Conservation (phyloP, 2,329 filamentous ascomycete species). For the Lasiodiplodia gonubiensis region DNA sequence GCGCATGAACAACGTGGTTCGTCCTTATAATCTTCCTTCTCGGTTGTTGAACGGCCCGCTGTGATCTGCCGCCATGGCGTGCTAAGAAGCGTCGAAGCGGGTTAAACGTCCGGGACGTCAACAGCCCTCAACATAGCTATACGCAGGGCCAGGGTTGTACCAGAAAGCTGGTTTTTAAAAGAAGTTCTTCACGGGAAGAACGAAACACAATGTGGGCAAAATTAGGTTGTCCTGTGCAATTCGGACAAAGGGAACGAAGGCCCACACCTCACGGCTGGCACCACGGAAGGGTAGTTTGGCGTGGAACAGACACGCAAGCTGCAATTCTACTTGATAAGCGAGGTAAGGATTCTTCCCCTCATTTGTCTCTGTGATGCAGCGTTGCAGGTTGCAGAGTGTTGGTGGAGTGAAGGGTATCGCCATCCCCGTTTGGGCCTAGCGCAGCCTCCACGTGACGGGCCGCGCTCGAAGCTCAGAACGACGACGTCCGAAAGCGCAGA, state of each 20-base stretch:
- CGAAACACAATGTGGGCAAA: not conserved
- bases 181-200: too few relatives aligned
- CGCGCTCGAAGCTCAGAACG: slow-evolving; percentile 16
- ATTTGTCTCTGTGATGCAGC: not conserved
- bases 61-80: not conserved
- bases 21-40: not conserved
- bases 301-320: not conserved
- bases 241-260: not conserved
- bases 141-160: not conserved
- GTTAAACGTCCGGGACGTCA: not conserved
- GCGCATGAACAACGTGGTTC: not conserved
- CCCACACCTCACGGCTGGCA: rapidly evolving
- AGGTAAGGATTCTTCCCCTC: not conserved
- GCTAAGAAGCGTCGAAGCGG: not conserved
- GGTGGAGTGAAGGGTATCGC: not conserved
- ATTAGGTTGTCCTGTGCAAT: not conserved
- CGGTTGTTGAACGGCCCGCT: not conserved
- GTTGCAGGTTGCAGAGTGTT: not conserved
- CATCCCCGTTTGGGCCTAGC: not conserved
- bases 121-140: not conserved
- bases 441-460: not conserved
- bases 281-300: not conserved
- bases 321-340: not conserved
- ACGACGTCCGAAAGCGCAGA: slow-evolving; percentile 22
- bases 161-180: not conserved